phyloP scores from a whole-genome alignment of 1,284 basidiomycete genomes.

The Sanghuangporus baumii region DNA sequence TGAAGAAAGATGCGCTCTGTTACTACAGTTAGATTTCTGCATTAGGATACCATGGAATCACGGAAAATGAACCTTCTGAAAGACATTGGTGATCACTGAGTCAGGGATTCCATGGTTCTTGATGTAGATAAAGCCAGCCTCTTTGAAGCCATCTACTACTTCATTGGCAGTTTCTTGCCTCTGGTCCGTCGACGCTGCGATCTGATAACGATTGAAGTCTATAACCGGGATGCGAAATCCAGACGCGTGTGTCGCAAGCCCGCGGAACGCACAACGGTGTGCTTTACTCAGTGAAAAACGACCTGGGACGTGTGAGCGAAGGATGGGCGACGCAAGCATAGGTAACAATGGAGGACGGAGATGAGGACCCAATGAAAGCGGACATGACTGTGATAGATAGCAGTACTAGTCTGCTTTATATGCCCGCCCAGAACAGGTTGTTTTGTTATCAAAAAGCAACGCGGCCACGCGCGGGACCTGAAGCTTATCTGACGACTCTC shows the following conservation, averaged over 20 bases:
- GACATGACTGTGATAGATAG: background rate
- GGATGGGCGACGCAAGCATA: background rate
- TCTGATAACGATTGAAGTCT: constrained; percentile 66
- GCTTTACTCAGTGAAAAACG: background rate
- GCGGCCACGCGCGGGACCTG: background rate
- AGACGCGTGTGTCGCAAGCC: constrained; percentile 11
- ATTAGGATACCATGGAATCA: background rate
- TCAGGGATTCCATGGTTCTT: constrained; percentile 60
- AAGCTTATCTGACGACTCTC: background rate
- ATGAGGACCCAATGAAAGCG: background rate
- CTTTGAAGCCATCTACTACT: constrained; percentile 73
- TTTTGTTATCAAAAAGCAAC: background rate
- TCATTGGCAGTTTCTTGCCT: constrained; percentile 60
- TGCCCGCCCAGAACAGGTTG: background rate
- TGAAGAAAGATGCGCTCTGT: constrained; percentile 73
- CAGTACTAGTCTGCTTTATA: background rate
- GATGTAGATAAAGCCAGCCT: constrained; percentile 73
- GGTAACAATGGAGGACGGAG: background rate
- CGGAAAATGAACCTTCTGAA: constrained; percentile 45
- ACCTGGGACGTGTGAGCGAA: background rate
- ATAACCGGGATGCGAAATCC: constrained; percentile 59
- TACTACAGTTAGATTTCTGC: background rate
- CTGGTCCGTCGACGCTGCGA: constrained; percentile 43
- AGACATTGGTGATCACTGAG: constrained; percentile 48
- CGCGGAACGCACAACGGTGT: background rate